Evolutionary conservation across 495 filamentous ascomycete species (phyloP).

Genomic region (Penicillium cinerascens): DNA sequence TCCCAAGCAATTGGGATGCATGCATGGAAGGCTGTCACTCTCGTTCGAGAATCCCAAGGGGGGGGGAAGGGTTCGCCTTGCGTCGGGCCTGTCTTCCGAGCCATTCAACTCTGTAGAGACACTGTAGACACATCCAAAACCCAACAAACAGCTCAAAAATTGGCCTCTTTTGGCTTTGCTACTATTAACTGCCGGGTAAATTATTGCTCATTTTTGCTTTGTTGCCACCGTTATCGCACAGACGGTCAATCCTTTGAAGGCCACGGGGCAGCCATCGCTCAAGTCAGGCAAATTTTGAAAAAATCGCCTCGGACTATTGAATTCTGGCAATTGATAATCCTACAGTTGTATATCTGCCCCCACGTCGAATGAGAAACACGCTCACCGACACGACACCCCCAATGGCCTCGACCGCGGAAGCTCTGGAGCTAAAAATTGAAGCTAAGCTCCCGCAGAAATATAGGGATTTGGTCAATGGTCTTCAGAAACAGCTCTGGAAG

Average conservation of each 20-base stretch:
- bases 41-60: slow-evolving; percentile 19
- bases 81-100: background rate
- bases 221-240: slow-evolving; percentile 18
- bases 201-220: background rate
- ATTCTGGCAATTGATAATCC: background rate
- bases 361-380: background rate
- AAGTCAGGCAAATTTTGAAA: background rate
- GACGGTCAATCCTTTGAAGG: slow-evolving; percentile 1
- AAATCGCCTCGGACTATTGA: background rate
- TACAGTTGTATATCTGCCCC: background rate
- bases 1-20: slow-evolving; percentile 13
- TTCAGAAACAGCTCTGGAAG: background rate
- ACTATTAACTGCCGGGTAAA: background rate
- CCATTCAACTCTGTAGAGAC: background rate
- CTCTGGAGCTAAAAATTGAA: background rate
- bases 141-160: background rate
- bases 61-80: background rate
- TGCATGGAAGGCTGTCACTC: slow-evolving; percentile 34
- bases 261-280: slow-evolving; percentile 7
- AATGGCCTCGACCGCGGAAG: background rate
- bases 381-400: background rate
- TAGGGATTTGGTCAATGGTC: background rate
- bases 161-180: slow-evolving; percentile 4
- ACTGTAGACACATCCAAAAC: background rate
- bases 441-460: background rate